These are phyloP conservation scores for Tagetes erecta DNA, from an alignment of 129 eudicot genomes.

Conservation along the genomic window DNA sequence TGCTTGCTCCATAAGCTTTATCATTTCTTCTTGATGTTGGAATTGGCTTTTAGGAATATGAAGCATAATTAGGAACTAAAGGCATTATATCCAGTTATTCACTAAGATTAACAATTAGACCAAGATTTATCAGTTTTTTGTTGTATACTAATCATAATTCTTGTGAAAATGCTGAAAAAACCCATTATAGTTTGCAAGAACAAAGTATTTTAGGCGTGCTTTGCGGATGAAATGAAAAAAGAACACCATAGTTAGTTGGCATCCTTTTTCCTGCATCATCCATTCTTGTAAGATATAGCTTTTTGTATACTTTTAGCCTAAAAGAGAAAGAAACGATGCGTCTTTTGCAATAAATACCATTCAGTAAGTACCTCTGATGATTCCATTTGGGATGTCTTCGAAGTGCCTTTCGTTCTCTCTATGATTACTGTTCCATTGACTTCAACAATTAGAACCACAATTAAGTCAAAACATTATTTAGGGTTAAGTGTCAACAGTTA, in stretches of 20 bases:
- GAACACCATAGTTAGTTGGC: neutral
- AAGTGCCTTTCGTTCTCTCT: constrained; percentile 24
- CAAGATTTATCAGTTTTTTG: neutral
- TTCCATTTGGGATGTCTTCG: constrained; percentile 30
- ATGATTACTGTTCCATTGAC: neutral
- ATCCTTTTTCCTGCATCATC: neutral
- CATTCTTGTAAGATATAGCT: neutral
- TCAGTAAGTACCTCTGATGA: constrained; percentile 39
- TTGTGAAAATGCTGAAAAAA: constrained; percentile 12
- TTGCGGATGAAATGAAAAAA: neutral
- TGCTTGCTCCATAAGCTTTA: constrained; percentile 36
- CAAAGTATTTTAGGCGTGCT: neutral
- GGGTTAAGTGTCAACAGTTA: neutral
- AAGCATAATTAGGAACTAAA: constrained; percentile 21
- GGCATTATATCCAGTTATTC: neutral
- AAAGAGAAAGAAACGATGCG: neutral
- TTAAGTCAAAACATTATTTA: neutral
- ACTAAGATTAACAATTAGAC: neutral
- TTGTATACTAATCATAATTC: neutral
- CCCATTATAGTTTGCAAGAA: constrained; percentile 1
- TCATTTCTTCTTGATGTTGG: constrained; percentile 39
- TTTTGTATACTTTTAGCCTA: neutral
- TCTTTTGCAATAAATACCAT: neutral
- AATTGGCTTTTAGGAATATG: constrained; percentile 19
- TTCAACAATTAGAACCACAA: constrained; percentile 19